Conservation (phyloP, 148 eudicot genomes). For the Simmondsia chinensis region DNA sequence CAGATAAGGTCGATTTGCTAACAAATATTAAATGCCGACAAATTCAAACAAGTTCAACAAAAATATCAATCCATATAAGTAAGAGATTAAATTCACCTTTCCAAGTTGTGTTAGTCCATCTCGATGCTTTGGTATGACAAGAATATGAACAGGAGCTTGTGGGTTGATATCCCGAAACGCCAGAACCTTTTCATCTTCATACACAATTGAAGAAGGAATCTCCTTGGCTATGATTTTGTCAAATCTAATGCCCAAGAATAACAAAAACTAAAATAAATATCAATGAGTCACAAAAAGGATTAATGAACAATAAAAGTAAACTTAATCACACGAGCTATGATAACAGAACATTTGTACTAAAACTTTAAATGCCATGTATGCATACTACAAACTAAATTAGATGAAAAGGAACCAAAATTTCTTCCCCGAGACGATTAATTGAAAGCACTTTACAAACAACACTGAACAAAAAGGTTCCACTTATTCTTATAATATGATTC, state of each 20-base stretch:
- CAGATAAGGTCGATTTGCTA: too few relatives aligned
- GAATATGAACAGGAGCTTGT: slow-evolving; percentile 71
- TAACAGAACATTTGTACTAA: neutral
- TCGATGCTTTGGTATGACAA: slow-evolving; percentile 55
- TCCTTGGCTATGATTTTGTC: slow-evolving; percentile 71
- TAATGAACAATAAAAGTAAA: slow-evolving; percentile 1
- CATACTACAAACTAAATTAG: too few relatives aligned
- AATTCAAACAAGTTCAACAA: too few relatives aligned
- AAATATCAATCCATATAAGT: neutral
- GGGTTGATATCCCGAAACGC: slow-evolving; percentile 69
- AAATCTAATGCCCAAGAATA: too few relatives aligned
- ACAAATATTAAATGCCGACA: too few relatives aligned
- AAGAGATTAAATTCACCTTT: slow-evolving; percentile 52
- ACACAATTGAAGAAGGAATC: slow-evolving; percentile 56
- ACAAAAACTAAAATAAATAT: too few relatives aligned
- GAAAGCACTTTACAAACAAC: too few relatives aligned
- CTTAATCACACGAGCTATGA: neutral
- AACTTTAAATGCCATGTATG: too few relatives aligned
- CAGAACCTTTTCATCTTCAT: slow-evolving; percentile 64
- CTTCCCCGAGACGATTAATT: too few relatives aligned
- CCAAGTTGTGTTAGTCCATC: slow-evolving; percentile 68
- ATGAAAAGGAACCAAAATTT: too few relatives aligned
- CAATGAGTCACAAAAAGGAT: slow-evolving; percentile 3
- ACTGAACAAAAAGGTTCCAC: too few relatives aligned
- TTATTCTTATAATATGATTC: too few relatives aligned